Base-by-base conservation (phyloP, 495 filamentous ascomycete species). In the Cryomyces minteri region DNA sequence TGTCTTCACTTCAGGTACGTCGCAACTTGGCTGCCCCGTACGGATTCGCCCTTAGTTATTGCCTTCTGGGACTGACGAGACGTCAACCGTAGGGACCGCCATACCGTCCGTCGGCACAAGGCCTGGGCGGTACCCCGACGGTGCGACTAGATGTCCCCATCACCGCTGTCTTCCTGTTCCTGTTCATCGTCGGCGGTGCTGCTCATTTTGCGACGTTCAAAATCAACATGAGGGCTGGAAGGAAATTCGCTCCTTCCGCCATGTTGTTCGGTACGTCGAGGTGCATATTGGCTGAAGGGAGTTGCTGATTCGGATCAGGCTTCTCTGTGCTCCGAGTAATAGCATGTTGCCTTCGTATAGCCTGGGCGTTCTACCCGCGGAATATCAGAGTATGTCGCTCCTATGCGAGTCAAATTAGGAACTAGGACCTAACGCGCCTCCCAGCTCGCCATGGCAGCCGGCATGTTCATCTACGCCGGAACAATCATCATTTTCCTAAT, bases 311-410 rank as follows among this genome's bases (percentile, higher is more conserved):
- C 29, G 18, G 5, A 25, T 6, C 41, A 58, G 53, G 48, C 12
- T 88, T 95, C 68, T 90, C 75, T 63, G 74, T 80, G 66, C 71
- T 81, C 5, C 69, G 87, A 31, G 70, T 80, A 38, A 55, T 67
- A 29, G 75, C 85, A 0, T 74, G 76, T 41, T 55, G 64, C 7
- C 62, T 88, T 54, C 77, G 86, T 18, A 82, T 75, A 12, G 63
- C 53, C 11, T 80, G 75, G 76, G 64, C 72, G 5, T 56, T 54
- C 28, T 49, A 68, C 43, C 66, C 61, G 4, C 44, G 14, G 6
- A 64, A 76, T 48, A 52, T 77, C 38, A 52, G 50, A 30, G 45
- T 88, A 25, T 25, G 18, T 25, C 18, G 18, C 18, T 25, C 18
- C 18, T 25, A 25, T 25, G 18, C 18, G 18, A 25, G 18, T 25